Base-by-base conservation (phyloP, 139 green algal species). In the Parachlorella kessleri region DNA sequence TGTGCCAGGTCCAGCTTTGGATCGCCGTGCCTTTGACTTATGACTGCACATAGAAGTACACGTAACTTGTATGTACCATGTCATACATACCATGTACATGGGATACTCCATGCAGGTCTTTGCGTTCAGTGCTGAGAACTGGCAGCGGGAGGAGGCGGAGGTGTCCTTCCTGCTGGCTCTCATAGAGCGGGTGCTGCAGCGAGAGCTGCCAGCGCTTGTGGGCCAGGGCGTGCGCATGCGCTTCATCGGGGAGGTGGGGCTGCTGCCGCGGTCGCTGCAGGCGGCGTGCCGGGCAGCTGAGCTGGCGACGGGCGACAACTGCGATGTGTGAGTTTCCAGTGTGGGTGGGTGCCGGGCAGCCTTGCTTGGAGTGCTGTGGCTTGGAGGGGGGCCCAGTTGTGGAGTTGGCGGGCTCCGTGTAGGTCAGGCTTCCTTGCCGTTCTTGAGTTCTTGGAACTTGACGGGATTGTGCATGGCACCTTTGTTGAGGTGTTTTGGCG, bases 51-150 rank as follows among this genome's bases (percentile, higher is more conserved):
- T 6, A 24, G 18, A 18, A 3, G 26, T 35, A 71, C 32, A 48
- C 24, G 21, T 23, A 8, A 32, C 33, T 4, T 0, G 33, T 55
- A 36, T 6, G 53, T 18, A 1, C 9, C n/a, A 18, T 14, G 23
- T 35, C 23, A 40, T 26, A 30, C 9, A 28, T 7, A 32, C 30
- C 70, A 32, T 18, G 0, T 3, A 9, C 33, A 2, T 7, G 59
- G 28, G 26, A 8, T n/a, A 5, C 39, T 9, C 40, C 6, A 23
- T 28, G 9, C n/a, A 82, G 77, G 77, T 85, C 30, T 87, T 75
- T 41, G 72, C 72, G 9, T 81, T 87, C 28, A 88, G 76, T n/a
- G 64, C 75, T 1, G 91, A 95, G 75, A 95, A 95, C 74, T 95
- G 89, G 84, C 24, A 36, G 4, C 83, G 91, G 6, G 33, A 53